phyloP scores from a whole-genome alignment of 495 filamentous ascomycete species.

The Bacidia gigantensis region DNA sequence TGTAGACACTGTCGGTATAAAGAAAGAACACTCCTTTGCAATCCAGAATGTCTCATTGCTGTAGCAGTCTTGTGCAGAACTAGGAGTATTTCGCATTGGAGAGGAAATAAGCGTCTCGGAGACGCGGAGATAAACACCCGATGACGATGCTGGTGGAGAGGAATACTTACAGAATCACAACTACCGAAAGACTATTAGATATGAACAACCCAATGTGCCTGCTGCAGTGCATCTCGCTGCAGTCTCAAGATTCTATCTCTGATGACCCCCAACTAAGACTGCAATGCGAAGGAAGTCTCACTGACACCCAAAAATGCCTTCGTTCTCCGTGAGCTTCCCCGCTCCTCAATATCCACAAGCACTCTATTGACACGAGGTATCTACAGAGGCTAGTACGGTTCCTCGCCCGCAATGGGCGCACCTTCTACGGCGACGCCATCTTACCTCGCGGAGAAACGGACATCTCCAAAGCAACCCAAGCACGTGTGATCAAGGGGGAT shows the following conservation, averaged over 20 bases:
- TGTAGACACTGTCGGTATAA: conserved; percentile 80
- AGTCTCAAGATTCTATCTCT: no score
- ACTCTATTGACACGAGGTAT: background rate
- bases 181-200: no score
- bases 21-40: conserved; percentile 79
- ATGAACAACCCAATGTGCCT: no score
- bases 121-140: background rate
- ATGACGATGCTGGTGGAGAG: no score
- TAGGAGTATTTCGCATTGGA: background rate
- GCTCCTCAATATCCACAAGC: no score
- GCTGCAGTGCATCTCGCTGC: no score
- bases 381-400: conserved; percentile 64
- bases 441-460: conserved; percentile 54
- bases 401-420: conserved; percentile 57
- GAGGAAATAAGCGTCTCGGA: background rate
- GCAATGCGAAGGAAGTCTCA: no score
- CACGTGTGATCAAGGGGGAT: conserved; percentile 55
- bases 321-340: conserved; percentile 25
- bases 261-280: no score
- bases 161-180: no score
- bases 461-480: conserved; percentile 50
- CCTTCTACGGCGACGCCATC: conserved; percentile 75
- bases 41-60: conserved; percentile 56
- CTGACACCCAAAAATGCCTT: conserved; percentile 19
- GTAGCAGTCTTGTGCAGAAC: background rate